Conservation (phyloP, 768 basidiomycete genomes). For the Trametes coccinea region DNA sequence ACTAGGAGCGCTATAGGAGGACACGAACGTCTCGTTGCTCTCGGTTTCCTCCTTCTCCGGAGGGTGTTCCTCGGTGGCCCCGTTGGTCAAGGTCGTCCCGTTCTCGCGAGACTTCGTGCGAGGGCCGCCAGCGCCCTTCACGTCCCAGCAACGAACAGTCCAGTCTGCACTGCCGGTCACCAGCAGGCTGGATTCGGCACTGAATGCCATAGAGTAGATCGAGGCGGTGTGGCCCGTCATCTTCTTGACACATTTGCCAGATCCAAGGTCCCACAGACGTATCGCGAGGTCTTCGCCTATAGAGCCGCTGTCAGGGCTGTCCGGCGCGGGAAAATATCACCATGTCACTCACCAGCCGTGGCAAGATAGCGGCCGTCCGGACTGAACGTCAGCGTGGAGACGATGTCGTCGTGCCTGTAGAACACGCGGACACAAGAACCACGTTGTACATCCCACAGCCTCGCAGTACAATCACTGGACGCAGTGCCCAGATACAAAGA, state of each 20-base stretch:
- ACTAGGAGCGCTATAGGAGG: no score
- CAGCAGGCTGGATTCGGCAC: slow-evolving; percentile 85
- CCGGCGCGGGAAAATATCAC: neutral
- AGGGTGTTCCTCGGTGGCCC: slow-evolving; percentile 34
- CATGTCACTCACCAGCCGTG: slow-evolving; percentile 62
- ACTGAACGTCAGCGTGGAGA: slow-evolving; percentile 84
- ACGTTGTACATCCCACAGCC: slow-evolving; percentile 97
- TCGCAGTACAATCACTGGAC: slow-evolving; percentile 93
- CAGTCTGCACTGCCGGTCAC: slow-evolving; percentile 93
- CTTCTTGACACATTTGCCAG: slow-evolving; percentile 93
- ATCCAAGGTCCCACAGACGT: slow-evolving; percentile 94
- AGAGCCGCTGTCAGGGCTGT: neutral
- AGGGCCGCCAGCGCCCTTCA: slow-evolving; percentile 72
- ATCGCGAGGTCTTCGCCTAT: slow-evolving; percentile 91
- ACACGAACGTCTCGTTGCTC: slow-evolving; percentile 68
- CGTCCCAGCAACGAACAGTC: slow-evolving; percentile 99
- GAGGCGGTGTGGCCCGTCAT: slow-evolving; percentile 93
- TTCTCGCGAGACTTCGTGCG: slow-evolving; percentile 60
- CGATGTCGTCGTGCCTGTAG: slow-evolving; percentile 88
- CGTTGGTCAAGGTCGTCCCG: slow-evolving; percentile 39
- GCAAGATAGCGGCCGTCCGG: slow-evolving; percentile 95
- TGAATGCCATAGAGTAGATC: slow-evolving; percentile 89
- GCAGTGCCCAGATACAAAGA: slow-evolving; percentile 96
- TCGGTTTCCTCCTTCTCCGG: slow-evolving; percentile 34
- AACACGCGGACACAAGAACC: slow-evolving; percentile 94